Base-by-base conservation (phyloP, 257 asterid genomes). In the Solanum tarapatanum region DNA sequence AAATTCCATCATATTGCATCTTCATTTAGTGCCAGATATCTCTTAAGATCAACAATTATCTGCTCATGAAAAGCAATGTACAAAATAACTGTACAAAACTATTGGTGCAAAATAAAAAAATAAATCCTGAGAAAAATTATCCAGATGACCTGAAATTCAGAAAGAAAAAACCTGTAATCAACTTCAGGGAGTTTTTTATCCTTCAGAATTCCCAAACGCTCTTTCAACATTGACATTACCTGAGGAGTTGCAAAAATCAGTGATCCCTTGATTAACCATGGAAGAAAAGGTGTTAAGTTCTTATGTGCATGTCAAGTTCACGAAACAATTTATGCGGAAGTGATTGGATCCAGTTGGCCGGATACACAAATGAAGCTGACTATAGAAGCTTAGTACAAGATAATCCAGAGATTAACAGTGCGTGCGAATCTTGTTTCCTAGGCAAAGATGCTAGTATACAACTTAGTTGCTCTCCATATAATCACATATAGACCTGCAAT, bases 221-320 rank as follows among this genome's bases (percentile, higher is more conserved):
- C 96, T 94, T 95, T 97, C 89, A 97, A 92, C 95, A 94, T 88
- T 74, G 97, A 93, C 87, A 87, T 85, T 88, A 97, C 93, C 99
- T 97, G 95, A 60, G 87, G 88, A n/a, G 24, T 72, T 62, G 75
- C 55, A 84, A 72, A 84, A 17, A 69, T 51, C 21, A 89, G 24
- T 19, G 30, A 51, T 82, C 9, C 84, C 66, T 43, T 2, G 43
- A 82, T 82, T 80, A 82, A 82, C 69, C 85, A 82, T 48, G 2
- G 70, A 26, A 48, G 37, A 82, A 82, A 82, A 48, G 85, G 7
- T 48, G n/a, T 4, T 30, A 82, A 48, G 85, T 30, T 45, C 43
- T 82, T 48, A 17, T 48, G 85, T 1, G n/a, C 85, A 80, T 16
- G 85, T 10, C 85, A 82, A 82, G 70, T 82, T 82, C 85, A 82